Conservation (phyloP, 305 asterid genomes). For the Euphrasia arctica region DNA sequence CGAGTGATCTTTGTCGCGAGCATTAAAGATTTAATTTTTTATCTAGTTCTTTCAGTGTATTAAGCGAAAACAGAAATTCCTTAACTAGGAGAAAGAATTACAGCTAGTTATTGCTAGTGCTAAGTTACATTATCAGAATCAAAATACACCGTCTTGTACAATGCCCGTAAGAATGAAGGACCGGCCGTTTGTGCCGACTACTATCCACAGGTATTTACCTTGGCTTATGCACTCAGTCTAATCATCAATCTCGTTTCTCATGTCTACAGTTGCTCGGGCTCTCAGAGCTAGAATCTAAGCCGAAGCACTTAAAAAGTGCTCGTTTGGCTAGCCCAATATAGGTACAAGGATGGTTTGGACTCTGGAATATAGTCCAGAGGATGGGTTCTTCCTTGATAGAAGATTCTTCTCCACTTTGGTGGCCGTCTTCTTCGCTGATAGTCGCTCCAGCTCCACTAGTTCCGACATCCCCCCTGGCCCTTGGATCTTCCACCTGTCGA, state of each 20-base stretch:
- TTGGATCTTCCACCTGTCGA: constrained; percentile 33
- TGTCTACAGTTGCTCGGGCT: constrained; percentile 27
- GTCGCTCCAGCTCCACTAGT: constrained; percentile 16
- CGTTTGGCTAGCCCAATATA: constrained; percentile 33
- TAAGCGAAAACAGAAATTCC: not conserved
- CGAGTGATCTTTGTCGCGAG: not conserved
- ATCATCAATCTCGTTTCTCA: constrained; percentile 36
- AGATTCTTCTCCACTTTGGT: constrained; percentile 25
- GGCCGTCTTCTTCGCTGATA: constrained; percentile 27
- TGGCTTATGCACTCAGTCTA: too few species aligned
- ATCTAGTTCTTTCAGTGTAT: not conserved
- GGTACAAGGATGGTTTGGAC: constrained; percentile 47
- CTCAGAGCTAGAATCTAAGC: constrained; percentile 40
- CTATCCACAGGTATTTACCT: too few species aligned
- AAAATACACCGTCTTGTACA: too few species aligned
- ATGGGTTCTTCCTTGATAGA: constrained; percentile 24
- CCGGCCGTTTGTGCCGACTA: too few species aligned
- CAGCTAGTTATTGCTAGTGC: not conserved
- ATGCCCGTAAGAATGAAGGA: too few species aligned
- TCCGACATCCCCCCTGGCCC: too few species aligned
- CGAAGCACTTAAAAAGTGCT: constrained; percentile 48
- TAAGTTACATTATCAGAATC: not conserved
- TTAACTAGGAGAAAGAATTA: not conserved
- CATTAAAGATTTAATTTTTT: too few species aligned
- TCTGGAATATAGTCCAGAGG: constrained; percentile 21